Evolutionary conservation across 371 early-diverging fungal genomes (phyloP).

Genomic region (Actinomortierella ambigua): DNA sequence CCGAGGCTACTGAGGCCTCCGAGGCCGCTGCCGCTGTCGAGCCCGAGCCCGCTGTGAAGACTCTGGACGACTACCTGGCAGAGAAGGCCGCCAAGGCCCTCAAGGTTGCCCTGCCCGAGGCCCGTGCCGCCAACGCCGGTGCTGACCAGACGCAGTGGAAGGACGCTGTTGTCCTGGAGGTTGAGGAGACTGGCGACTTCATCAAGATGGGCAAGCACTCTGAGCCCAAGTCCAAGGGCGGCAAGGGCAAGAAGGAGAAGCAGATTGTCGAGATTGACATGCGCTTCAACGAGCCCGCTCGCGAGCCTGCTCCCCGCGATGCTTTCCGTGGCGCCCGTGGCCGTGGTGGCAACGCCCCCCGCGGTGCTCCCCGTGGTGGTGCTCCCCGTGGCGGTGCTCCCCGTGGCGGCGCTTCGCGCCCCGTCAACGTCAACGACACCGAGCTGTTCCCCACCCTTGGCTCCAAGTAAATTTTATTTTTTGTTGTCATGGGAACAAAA

Average conservation of each 20-base stretch:
- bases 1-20: constrained; percentile 26
- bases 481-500: too few species aligned
- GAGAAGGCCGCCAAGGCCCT: constrained; percentile 67
- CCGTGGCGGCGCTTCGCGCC: constrained; percentile 32
- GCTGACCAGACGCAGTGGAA: constrained; percentile 79
- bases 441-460: constrained; percentile 83
- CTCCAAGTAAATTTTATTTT: constrained; percentile 51
- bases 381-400: constrained; percentile 41
- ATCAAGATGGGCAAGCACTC: constrained; percentile 66
- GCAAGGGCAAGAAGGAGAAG: constrained; percentile 62
- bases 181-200: constrained; percentile 66
- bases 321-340: constrained; percentile 23
- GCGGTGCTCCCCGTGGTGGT: constrained; percentile 43
- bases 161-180: constrained; percentile 71
- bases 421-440: constrained; percentile 74
- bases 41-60: constrained; percentile 72
- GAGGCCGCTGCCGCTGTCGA: constrained; percentile 60
- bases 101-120: constrained; percentile 58
- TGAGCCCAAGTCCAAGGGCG: constrained; percentile 43
- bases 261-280: constrained; percentile 64
- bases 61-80: constrained; percentile 80
- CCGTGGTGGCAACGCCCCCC: constrained; percentile 45
- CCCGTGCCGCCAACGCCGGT: constrained; percentile 85
- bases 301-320: constrained; percentile 44
- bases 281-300: constrained; percentile 54